A percentile compares a stretch with the other conserved stretches of the same genome.
Evolutionary conservation across 2,329 filamentous ascomycete genomes (phyloP).

Genomic region (Pyrenophora teres): DNA sequence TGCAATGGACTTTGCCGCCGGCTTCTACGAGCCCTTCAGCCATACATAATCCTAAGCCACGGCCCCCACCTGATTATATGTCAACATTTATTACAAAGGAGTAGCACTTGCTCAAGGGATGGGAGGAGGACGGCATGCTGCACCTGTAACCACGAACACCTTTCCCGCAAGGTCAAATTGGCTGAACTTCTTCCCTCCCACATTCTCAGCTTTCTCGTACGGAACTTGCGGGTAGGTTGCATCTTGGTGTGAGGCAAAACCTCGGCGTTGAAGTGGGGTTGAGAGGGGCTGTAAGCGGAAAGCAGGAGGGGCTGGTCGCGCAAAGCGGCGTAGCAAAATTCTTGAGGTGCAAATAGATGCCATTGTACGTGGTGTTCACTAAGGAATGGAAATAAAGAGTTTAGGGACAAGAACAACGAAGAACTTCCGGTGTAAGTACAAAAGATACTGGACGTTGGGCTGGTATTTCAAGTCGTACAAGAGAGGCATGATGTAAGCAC

Average conservation of each 20-base stretch:
- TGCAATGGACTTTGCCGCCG: slow-evolving; percentile 70
- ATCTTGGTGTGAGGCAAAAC: slow-evolving; percentile 14
- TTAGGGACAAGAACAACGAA: not conserved
- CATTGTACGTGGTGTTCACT: slow-evolving; percentile 4
- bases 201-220: slow-evolving; percentile 24
- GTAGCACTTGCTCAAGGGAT: slow-evolving; percentile 25
- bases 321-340: slow-evolving; percentile 12
- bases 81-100: slow-evolving; percentile 38
- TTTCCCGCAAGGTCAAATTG: slow-evolving; percentile 39
- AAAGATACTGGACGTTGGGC: not conserved
- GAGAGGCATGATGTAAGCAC: slow-evolving; percentile 13
- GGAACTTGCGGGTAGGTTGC: slow-evolving; percentile 19
- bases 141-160: slow-evolving; percentile 60
- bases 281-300: slow-evolving; percentile 9
- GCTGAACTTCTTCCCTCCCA: slow-evolving; percentile 24
- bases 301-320: slow-evolving; percentile 4
- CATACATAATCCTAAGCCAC: slow-evolving; percentile 72
- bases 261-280: slow-evolving; percentile 11
- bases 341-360: slow-evolving; percentile 15
- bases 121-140: slow-evolving; percentile 67
- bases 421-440: not conserved
- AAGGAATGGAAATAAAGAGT: not conserved
- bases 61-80: slow-evolving; percentile 63
- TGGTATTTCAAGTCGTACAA: slow-evolving; percentile 3
- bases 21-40: slow-evolving; percentile 75